phyloP scores from a whole-genome alignment of 1,284 basidiomycete genomes.

The Malassezia caprae region DNA sequence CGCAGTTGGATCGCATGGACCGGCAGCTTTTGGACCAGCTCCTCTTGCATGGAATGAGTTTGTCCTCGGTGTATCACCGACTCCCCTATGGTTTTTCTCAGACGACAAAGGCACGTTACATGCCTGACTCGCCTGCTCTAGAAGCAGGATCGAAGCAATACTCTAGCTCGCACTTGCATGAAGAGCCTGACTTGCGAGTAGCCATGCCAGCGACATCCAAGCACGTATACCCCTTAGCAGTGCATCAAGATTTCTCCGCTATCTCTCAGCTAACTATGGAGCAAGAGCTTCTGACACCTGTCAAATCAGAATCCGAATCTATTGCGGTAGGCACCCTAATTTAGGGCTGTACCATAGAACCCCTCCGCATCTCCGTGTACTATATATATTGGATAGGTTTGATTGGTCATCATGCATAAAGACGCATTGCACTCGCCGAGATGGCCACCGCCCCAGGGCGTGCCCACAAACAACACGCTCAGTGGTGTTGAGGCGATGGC shows the following conservation, averaged over 20 bases:
- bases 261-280: neutral
- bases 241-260: neutral
- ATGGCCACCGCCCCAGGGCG: neutral
- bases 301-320: neutral
- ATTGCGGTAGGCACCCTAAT: neutral
- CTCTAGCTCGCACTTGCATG: slow-evolving; percentile 34
- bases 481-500: neutral
- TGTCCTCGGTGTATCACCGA: slow-evolving; percentile 40
- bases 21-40: slow-evolving; percentile 45
- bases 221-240: neutral
- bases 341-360: neutral
- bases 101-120: slow-evolving; percentile 30
- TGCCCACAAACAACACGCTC: neutral
- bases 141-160: slow-evolving; percentile 30
- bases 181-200: neutral
- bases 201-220: neutral
- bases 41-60: slow-evolving; percentile 34
- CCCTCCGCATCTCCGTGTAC: neutral
- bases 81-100: slow-evolving; percentile 41
- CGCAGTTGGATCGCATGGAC: slow-evolving; percentile 87
- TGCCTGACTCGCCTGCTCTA: slow-evolving; percentile 32
- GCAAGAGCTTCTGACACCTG: neutral
- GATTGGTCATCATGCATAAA: neutral
- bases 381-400: neutral
- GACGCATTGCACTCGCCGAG: neutral